phyloP scores from a whole-genome alignment of 352 stramenopile species.

The Globisporangium okanoganense region DNA sequence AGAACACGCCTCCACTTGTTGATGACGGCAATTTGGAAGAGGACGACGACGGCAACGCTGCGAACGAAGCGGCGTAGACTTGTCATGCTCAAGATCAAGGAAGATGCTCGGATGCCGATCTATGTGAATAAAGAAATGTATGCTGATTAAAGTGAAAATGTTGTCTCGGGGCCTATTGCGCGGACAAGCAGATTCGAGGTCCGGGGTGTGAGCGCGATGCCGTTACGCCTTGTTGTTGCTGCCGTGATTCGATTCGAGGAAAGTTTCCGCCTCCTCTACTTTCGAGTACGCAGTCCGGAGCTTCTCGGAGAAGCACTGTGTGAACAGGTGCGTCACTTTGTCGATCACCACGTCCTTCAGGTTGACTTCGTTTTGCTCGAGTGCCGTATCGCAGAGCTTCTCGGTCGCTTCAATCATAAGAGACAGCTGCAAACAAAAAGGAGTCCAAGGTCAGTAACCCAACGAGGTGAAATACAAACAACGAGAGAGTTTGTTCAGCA shows the following conservation, averaged over 20 bases:
- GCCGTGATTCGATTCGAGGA: slow-evolving; percentile 30
- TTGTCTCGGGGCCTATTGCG: background rate
- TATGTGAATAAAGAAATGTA: slow-evolving; percentile 5
- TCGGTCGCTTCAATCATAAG: slow-evolving; percentile 58
- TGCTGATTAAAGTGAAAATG: slow-evolving; percentile 2
- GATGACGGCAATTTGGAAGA: slow-evolving; percentile 11
- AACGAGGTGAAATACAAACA: background rate
- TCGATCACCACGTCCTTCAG: slow-evolving; percentile 69
- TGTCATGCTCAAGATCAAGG: background rate
- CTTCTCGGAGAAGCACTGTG: slow-evolving; percentile 76
- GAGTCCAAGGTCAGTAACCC: too few relatives aligned
- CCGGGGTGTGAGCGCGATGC: too few relatives aligned
- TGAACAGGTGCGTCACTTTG: slow-evolving; percentile 63
- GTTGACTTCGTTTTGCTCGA: slow-evolving; percentile 72
- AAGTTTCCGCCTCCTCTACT: slow-evolving; percentile 45
- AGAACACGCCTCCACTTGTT: slow-evolving; percentile 12
- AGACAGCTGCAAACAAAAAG: slow-evolving; percentile 35
- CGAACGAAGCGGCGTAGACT: slow-evolving; percentile 6
- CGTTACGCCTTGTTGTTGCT: slow-evolving; percentile 16
- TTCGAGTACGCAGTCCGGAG: slow-evolving; percentile 53
- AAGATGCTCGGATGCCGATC: background rate
- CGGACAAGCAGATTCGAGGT: background rate
- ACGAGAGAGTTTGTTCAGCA: background rate
- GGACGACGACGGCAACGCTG: background rate
- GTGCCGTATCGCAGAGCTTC: slow-evolving; percentile 65